phyloP scores from a whole-genome alignment of 2,329 filamentous ascomycete genomes.

The Achaetomium macrosporum region DNA sequence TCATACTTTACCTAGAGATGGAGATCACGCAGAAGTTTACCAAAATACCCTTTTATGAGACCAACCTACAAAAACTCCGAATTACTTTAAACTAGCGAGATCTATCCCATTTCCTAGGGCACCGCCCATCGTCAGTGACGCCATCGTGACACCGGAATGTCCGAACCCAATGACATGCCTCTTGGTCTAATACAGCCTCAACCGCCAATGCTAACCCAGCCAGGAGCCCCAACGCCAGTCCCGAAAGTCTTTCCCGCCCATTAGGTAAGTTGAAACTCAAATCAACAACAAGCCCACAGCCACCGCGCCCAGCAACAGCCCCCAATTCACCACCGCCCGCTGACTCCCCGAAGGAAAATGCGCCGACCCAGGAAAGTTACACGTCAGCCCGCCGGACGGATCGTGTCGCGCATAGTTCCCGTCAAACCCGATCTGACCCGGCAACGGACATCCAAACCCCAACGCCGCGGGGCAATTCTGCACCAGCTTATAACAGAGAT shows the following conservation, averaged over 20 bases:
- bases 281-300: not conserved
- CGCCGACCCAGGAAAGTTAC: slow-evolving; percentile 57
- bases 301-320: slow-evolving; percentile 11
- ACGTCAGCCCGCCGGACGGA: slow-evolving; percentile 34
- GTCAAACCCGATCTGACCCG: slow-evolving; percentile 36
- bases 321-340: slow-evolving; percentile 24
- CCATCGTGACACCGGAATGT: no score
- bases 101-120: no score
- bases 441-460: slow-evolving; percentile 66
- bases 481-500: slow-evolving; percentile 81
- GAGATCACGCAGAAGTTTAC: no score
- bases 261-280: not conserved
- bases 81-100: no score
- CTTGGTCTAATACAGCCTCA: not conserved
- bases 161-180: not conserved
- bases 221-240: not conserved
- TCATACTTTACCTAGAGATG: no score
- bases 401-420: slow-evolving; percentile 39
- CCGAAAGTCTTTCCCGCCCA: not conserved
- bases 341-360: slow-evolving; percentile 39
- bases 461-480: slow-evolving; percentile 75
- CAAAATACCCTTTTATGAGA: no score
- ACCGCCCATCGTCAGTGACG: not conserved
- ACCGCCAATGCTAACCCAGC: no score
- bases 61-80: no score